These are phyloP conservation scores for Dendrobium chrysotoxum DNA, from an alignment of 106 monocot genomes.

Conservation along the genomic window DNA sequence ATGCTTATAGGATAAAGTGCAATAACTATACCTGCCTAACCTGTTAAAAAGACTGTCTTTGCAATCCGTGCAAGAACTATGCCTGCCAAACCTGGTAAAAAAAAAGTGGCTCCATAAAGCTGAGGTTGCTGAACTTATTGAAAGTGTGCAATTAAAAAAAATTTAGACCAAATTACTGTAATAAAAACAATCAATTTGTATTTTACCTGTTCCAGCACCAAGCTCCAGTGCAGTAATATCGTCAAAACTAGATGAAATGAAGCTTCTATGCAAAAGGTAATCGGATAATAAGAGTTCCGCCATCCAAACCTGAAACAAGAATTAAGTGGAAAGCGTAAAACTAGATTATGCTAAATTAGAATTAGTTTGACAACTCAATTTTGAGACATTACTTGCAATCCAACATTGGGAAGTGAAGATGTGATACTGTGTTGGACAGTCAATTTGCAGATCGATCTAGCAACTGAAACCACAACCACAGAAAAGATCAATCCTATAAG, in stretches of 20 bases:
- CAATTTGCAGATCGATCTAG: conserved; percentile 25
- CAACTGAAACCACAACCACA: background rate
- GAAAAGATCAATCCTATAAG: background rate
- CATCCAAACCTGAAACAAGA: conserved; percentile 73
- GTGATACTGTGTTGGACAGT: conserved; percentile 74
- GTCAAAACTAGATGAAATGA: conserved; percentile 60
- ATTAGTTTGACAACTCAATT: background rate
- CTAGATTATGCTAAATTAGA: conserved; percentile 3
- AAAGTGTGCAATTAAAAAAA: background rate
- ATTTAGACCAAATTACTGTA: background rate
- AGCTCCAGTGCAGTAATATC: conserved; percentile 68
- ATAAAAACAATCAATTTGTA: background rate
- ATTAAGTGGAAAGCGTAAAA: background rate
- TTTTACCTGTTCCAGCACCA: conserved; percentile 88
- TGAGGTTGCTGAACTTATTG: background rate
- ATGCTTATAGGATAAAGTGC: background rate
- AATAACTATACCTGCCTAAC: conserved; percentile 13
- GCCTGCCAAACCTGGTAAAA: conserved; percentile 71
- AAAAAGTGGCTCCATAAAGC: background rate
- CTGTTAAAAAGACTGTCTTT: conserved; percentile 66
- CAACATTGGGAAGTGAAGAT: conserved; percentile 71
- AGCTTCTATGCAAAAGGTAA: conserved; percentile 60
- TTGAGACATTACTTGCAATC: conserved; percentile 63
- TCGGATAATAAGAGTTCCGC: conserved; percentile 73
- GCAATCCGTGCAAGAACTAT: conserved; percentile 61